Percentiles rank a stretch among this genome's conserved stretches.
Conservation (phyloP, 2,329 filamentous ascomycete genomes). For the Epichloe aotearoae region DNA sequence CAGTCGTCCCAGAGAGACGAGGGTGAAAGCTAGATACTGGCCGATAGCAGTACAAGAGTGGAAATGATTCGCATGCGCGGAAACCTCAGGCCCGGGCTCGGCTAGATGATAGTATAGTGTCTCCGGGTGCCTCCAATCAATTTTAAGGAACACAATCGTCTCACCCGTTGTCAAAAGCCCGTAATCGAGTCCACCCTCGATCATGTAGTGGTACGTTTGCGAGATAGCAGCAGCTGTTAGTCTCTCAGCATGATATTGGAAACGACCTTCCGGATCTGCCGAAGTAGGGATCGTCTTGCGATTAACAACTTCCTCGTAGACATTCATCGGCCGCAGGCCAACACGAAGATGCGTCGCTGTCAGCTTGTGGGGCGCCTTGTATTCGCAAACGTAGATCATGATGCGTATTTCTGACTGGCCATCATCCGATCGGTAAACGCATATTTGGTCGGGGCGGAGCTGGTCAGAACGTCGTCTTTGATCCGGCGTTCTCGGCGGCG, state of each 20-base stretch:
- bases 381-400: conserved; percentile 25
- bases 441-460: conserved; percentile 22
- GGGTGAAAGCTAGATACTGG: conserved; percentile 16
- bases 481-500: conserved; percentile 8
- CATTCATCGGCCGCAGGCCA: conserved; percentile 27
- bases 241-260: conserved; percentile 22
- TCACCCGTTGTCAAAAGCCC: conserved; percentile 29
- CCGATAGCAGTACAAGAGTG: conserved; percentile 14
- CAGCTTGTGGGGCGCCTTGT: conserved; percentile 35
- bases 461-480: conserved; percentile 8
- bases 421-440: conserved; percentile 8
- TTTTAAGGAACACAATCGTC: conserved; percentile 28
- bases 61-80: conserved; percentile 9
- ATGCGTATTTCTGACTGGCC: not conserved
- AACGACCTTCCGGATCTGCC: conserved; percentile 17
- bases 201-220: conserved; percentile 37
- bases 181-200: conserved; percentile 30
- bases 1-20: conserved; percentile 14
- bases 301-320: conserved; percentile 24
- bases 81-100: conserved; percentile 13
- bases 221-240: conserved; percentile 29
- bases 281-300: conserved; percentile 4
- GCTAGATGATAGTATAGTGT: conserved; percentile 20
- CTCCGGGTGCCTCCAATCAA: conserved; percentile 16
- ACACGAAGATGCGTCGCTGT: conserved; percentile 26